These are phyloP conservation scores for Terfezia boudieri DNA, from an alignment of 495 filamentous ascomycete species.

Conservation along the genomic window DNA sequence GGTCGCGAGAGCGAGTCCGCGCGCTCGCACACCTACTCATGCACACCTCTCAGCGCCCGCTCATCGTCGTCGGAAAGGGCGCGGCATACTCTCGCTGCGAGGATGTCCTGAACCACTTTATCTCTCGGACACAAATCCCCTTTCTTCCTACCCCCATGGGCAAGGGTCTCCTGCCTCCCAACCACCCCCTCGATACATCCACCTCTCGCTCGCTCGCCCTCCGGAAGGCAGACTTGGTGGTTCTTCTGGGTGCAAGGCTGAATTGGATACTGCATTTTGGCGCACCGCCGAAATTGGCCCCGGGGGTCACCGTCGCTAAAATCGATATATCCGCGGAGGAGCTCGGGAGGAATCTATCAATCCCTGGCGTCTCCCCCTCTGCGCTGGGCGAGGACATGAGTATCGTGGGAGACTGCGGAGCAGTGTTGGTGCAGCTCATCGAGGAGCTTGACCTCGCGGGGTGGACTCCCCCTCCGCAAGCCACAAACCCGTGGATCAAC, in stretches of 20 bases:
- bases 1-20: conserved; percentile 24
- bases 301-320: conserved; percentile 32
- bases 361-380: conserved; percentile 26
- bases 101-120: conserved; percentile 24
- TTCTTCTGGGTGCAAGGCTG: conserved; percentile 36
- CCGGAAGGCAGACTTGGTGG: conserved; percentile 34
- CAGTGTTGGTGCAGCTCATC: conserved; percentile 22
- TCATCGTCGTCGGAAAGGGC: conserved; percentile 39
- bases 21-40: conserved; percentile 26
- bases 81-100: conserved; percentile 38
- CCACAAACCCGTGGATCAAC: background rate
- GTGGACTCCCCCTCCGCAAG: background rate
- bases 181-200: conserved; percentile 31
- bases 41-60: conserved; percentile 29
- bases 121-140: conserved; percentile 30
- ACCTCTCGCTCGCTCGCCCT: conserved; percentile 36
- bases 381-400: conserved; percentile 32
- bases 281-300: conserved; percentile 34
- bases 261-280: conserved; percentile 48
- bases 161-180: conserved; percentile 38
- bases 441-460: background rate
- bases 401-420: conserved; percentile 18
- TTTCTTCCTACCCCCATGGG: conserved; percentile 45
- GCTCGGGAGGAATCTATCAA: conserved; percentile 26
- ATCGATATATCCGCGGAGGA: conserved; percentile 37